Evolutionary conservation across 2,329 filamentous ascomycete species (phyloP).

Genomic region (Aspergillus ochraceoroseus): DNA sequence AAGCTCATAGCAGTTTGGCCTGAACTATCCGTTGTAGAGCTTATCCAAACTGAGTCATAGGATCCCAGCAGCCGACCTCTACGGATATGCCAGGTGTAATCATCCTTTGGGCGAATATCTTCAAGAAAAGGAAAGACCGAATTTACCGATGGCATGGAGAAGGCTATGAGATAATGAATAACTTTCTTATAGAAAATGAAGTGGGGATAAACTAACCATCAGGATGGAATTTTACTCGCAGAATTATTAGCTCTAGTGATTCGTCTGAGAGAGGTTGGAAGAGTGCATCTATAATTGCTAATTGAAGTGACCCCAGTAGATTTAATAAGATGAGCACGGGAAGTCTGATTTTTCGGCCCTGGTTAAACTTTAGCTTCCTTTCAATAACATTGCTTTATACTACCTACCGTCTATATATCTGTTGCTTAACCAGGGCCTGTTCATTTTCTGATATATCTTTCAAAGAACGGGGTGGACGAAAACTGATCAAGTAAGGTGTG

Average conservation of each 20-base stretch:
- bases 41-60: slow-evolving; percentile 5
- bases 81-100: slow-evolving; percentile 8
- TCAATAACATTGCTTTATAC: not conserved
- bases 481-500: slow-evolving; percentile 5
- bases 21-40: slow-evolving; percentile 1
- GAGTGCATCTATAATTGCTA: slow-evolving; percentile 1
- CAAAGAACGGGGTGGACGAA: slow-evolving; percentile 1
- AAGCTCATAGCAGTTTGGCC: not conserved
- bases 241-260: slow-evolving; percentile 3
- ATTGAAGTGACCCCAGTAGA: not conserved
- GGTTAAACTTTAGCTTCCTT: slow-evolving; percentile 5
- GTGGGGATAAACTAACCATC: slow-evolving; percentile 2
- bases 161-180: slow-evolving; percentile 2
- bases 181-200: not conserved
- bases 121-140: slow-evolving; percentile 10
- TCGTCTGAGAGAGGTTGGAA: slow-evolving; percentile 6
- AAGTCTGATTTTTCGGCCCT: slow-evolving; percentile 6
- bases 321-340: slow-evolving; percentile 1
- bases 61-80: slow-evolving; percentile 6
- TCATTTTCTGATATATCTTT: slow-evolving; percentile 1
- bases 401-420: slow-evolving; percentile 2
- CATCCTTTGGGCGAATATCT: not conserved
- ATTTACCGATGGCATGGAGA: slow-evolving; percentile 9
- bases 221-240: slow-evolving; percentile 4
- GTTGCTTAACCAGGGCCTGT: slow-evolving; percentile 5